Conservation (phyloP, 2,329 filamentous ascomycete species). For the Canariomyces notabilis region DNA sequence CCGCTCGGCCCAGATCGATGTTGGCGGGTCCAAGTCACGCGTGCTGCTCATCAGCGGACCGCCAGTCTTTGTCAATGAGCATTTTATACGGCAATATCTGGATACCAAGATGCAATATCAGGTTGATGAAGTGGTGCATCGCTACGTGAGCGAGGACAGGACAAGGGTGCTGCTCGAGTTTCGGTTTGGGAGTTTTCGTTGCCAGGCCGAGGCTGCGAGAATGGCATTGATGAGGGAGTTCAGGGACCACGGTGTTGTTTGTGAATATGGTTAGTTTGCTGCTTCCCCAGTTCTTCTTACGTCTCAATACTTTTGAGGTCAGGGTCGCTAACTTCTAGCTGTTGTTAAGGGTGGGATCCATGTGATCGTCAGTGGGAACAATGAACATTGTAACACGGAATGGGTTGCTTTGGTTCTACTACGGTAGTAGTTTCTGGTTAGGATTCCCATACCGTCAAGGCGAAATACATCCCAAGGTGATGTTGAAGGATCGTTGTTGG, state of each 20-base stretch:
- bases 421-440: too few relatives aligned
- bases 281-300: not conserved
- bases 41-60: conserved; percentile 48
- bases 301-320: not conserved
- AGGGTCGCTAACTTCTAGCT: not conserved
- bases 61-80: conserved; percentile 39
- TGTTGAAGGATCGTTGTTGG: too few relatives aligned
- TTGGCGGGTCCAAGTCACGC: conserved; percentile 35
- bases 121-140: conserved; percentile 36
- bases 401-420: too few relatives aligned
- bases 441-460: too few relatives aligned
- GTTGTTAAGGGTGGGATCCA: conserved; percentile 4
- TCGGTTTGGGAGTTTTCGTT: conserved; percentile 50
- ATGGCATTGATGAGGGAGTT: conserved; percentile 29
- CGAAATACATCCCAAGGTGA: too few relatives aligned
- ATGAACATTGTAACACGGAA: too few relatives aligned
- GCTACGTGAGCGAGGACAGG: not conserved
- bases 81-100: conserved; percentile 39
- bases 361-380: not conserved
- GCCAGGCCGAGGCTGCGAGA: conserved; percentile 47
- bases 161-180: conserved; percentile 35
- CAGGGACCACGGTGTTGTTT: conserved; percentile 17
- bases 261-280: conserved; percentile 21
- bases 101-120: conserved; percentile 41
- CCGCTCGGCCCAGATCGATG: conserved; percentile 32